These are phyloP conservation scores for Sarocladium brachiariae DNA, from an alignment of 2,329 filamentous ascomycete species.

Conservation along the genomic window DNA sequence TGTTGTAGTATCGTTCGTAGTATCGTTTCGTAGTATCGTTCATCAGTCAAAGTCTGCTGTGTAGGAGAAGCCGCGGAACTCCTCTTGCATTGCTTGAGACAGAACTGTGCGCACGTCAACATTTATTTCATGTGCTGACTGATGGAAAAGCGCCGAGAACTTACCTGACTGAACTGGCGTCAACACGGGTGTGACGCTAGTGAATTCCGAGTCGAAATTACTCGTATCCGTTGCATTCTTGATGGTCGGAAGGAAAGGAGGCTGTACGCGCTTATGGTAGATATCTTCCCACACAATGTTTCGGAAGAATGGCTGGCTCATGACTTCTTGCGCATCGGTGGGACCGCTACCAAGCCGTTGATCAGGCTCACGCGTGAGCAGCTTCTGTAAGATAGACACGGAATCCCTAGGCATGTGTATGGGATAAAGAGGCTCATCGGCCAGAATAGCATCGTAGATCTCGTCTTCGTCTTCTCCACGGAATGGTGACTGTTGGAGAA, in stretches of 20 bases:
- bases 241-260: slow-evolving; percentile 85
- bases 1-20: slow-evolving; percentile 5
- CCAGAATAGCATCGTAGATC: slow-evolving; percentile 97
- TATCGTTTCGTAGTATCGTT: neutral
- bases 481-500: slow-evolving; percentile 97
- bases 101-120: no score
- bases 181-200: slow-evolving; percentile 92
- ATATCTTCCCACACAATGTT: slow-evolving; percentile 99
- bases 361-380: slow-evolving; percentile 91
- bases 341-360: slow-evolving; percentile 87
- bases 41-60: slow-evolving; percentile 75
- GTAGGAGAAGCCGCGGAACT: slow-evolving; percentile 98
- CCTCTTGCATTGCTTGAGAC: slow-evolving; percentile 98
- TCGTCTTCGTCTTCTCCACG: slow-evolving; percentile 98
- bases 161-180: slow-evolving; percentile 96
- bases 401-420: slow-evolving; percentile 99
- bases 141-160: slow-evolving; percentile 27
- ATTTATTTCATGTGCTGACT: no score
- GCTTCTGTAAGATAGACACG: slow-evolving; percentile 94
- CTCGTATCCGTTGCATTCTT: slow-evolving; percentile 95
- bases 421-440: slow-evolving; percentile 93
- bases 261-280: slow-evolving; percentile 85
- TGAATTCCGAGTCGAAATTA: slow-evolving; percentile 98
- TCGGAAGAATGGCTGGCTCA: slow-evolving; percentile 97
- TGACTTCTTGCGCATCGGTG: slow-evolving; percentile 96